Evolutionary conservation across 257 asterid species (phyloP).

Genomic region (Primulina huaijiensis): DNA sequence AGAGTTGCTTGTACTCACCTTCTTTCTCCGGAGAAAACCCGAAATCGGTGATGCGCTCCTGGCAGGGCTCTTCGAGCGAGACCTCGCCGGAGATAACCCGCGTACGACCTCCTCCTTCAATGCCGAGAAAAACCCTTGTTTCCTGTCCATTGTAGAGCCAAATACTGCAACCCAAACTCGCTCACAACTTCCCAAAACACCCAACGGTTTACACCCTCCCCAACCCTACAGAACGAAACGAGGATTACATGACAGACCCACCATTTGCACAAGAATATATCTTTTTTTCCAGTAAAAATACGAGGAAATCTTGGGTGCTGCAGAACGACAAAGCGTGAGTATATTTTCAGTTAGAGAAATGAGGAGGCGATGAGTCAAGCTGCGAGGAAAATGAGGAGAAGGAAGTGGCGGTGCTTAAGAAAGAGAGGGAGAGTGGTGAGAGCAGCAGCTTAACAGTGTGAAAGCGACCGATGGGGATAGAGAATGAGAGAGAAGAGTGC

Average conservation of each 20-base stretch:
- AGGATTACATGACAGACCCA: conserved; percentile 18
- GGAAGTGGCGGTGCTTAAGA: conserved; percentile 33
- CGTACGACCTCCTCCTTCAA: conserved; percentile 84
- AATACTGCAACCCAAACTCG: conserved; percentile 11
- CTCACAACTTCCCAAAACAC: neutral
- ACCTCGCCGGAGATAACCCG: conserved; percentile 80
- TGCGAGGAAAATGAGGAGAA: conserved; percentile 9
- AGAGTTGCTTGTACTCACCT: conserved; percentile 27
- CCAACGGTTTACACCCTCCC: neutral
- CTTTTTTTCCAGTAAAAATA: conserved; percentile 3
- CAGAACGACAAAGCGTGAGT: conserved; percentile 17
- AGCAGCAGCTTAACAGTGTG: conserved; percentile 31
- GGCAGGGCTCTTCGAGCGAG: conserved; percentile 71
- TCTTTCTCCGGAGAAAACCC: conserved; percentile 60
- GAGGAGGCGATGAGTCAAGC: conserved; percentile 13
- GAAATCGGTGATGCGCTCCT: conserved; percentile 68
- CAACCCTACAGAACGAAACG: conserved; percentile 14
- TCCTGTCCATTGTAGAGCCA: conserved; percentile 59
- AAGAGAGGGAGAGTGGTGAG: conserved; percentile 34
- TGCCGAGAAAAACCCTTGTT: conserved; percentile 86
- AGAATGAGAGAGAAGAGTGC: conserved; percentile 19
- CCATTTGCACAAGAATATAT: conserved; percentile 7
- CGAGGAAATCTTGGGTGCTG: conserved; percentile 13
- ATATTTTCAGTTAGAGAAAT: conserved; percentile 32
- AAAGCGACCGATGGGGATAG: conserved; percentile 34